phyloP scores from a whole-genome alignment of 2,329 filamentous ascomycete genomes.

The Lasiodiplodia gonubiensis region DNA sequence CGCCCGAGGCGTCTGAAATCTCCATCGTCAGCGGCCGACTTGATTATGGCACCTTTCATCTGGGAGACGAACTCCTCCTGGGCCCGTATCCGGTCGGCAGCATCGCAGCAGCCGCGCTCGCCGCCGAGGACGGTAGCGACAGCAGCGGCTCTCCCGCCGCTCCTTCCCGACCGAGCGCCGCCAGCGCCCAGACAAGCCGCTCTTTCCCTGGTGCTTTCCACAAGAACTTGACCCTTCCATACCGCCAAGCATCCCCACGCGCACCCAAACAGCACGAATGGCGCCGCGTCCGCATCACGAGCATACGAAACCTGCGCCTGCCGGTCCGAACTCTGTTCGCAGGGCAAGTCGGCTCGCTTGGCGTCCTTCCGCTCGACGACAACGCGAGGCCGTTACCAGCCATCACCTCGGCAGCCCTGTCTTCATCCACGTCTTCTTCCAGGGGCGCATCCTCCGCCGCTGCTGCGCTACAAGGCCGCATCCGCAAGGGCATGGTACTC shows the following conservation, averaged over 20 bases:
- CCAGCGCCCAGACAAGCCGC: slow-evolving; percentile 48
- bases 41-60: slow-evolving; percentile 75
- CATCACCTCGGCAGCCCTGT: background rate
- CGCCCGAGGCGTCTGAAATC: slow-evolving; percentile 32
- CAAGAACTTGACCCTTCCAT: slow-evolving; percentile 17
- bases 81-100: slow-evolving; percentile 66
- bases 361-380: slow-evolving; percentile 61
- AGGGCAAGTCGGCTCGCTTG: slow-evolving; percentile 89
- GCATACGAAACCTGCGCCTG: slow-evolving; percentile 84
- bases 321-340: slow-evolving; percentile 76
- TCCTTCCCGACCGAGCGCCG: slow-evolving; percentile 30
- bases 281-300: slow-evolving; percentile 80
- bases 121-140: slow-evolving; percentile 44
- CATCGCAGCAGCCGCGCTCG: background rate
- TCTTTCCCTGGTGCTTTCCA: slow-evolving; percentile 56
- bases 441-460: slow-evolving; percentile 15
- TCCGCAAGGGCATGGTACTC: slow-evolving; percentile 83
- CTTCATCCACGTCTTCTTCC: slow-evolving; percentile 30
- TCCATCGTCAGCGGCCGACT: slow-evolving; percentile 84
- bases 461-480: slow-evolving; percentile 36
- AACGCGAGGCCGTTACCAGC: slow-evolving; percentile 31
- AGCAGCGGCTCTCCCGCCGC: slow-evolving; percentile 37
- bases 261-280: slow-evolving; percentile 60
- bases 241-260: slow-evolving; percentile 14
- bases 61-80: slow-evolving; percentile 78